Evolutionary conservation across 495 filamentous ascomycete genomes (phyloP).

Genomic region (Lichina pygmaea): DNA sequence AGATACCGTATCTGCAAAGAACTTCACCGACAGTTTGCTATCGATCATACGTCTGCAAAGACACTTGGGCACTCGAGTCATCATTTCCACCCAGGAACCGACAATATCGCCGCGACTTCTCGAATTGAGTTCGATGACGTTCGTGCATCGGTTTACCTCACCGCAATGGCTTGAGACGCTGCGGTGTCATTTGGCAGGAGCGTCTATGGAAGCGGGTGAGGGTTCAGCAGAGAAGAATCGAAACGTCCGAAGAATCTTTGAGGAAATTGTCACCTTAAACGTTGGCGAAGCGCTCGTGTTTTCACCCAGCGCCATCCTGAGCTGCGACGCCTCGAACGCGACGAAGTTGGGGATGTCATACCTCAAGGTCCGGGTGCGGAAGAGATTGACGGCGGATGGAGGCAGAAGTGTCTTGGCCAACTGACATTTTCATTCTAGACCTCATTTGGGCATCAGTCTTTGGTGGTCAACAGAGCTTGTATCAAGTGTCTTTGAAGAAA

Average conservation of each 20-base stretch:
- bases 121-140: constrained; percentile 38
- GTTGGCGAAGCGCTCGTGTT: background rate
- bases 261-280: background rate
- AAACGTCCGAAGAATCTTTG: background rate
- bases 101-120: constrained; percentile 41
- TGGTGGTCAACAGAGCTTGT: too few relatives aligned
- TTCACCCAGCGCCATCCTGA: background rate
- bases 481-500: too few relatives aligned
- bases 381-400: constrained; percentile 26
- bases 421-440: background rate
- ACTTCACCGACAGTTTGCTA: background rate
- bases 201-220: constrained; percentile 3
- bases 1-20: background rate
- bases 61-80: constrained; percentile 32
- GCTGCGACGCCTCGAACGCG: background rate
- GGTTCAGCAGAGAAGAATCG: too few relatives aligned
- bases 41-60: constrained; percentile 36
- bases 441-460: too few relatives aligned
- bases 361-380: constrained; percentile 23
- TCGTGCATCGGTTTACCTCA: constrained; percentile 50
- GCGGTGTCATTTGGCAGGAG: constrained; percentile 31
- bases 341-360: constrained; percentile 18
- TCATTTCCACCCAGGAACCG: constrained; percentile 59
- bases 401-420: constrained; percentile 24
- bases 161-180: constrained; percentile 38